Evolutionary conservation across 805 yeast species (phyloP), one percentile per base, ranked within the genome.

Genomic region (Zygosaccharomyces kombuchaensis): DNA sequence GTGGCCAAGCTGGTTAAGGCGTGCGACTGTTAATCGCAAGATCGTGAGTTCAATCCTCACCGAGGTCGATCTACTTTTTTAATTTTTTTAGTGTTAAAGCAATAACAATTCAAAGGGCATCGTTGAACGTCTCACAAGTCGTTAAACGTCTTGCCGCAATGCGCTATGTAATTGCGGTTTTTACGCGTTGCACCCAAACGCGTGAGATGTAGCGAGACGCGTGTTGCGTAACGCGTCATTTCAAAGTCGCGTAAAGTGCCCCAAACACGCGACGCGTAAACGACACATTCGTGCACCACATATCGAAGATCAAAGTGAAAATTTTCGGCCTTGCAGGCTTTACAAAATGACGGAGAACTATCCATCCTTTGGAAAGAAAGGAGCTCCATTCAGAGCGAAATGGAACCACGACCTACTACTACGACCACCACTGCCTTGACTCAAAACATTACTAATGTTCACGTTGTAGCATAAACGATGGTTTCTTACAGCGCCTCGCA

Each of bases 21-120:
- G 74, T 71, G 75, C 75, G 75, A 70, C 76, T 72, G 77, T 73
- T 73, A 73, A 73, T 73, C 77, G 76, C 76, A 73, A 73, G 77
- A 73, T 70, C 77, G 77, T 59, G 76, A 73, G 77, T 72, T 72
- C 77, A 65, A 72, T 64, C 77, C 77, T 73, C 76, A 59, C 76
- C 72, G 73, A 61, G 76, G 75, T 72, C 76, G 76, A 21, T 44
- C 38, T 34, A 53, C 56, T 58, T 53, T 53, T 52, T 46, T 6
- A 4, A n/a, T 36, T 29, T 29, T 29, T 13, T 7, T 12, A 8
- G n/a, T 29, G 14, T 3, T 5, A 19, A 3, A 4, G 21, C 21
- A 19, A 19, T 5, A 3, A 19, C 21, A 19, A 3, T 5, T 19
- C 21, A 19, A 5, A 19, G 21, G 21, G 5, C 21, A 19, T 19